Percentiles rank a stretch among this genome's conserved stretches.
Conservation (phyloP, 805 yeast genomes). For the Ogataea glucozyma region DNA sequence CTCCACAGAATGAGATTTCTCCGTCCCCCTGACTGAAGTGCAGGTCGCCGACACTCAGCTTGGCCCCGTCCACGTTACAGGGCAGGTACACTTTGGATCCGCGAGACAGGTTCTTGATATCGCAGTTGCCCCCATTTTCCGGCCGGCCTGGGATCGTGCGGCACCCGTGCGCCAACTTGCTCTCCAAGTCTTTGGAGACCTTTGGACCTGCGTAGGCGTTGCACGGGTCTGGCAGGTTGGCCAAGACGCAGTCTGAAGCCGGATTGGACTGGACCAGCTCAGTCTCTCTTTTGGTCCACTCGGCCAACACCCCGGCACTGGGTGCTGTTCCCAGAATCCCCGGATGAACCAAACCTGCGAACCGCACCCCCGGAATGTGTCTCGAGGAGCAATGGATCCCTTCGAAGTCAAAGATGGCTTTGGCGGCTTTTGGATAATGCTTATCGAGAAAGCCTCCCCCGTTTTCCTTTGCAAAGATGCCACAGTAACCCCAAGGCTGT, state of each 20-base stretch:
- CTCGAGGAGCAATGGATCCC: slow-evolving; percentile 51
- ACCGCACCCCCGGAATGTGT: slow-evolving; percentile 50
- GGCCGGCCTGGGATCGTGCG: slow-evolving; percentile 55
- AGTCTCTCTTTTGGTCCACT: slow-evolving; percentile 48
- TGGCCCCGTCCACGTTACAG: slow-evolving; percentile 48
- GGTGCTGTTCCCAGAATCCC: slow-evolving; percentile 55
- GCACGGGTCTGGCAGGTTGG: slow-evolving; percentile 39
- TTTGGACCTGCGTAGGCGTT: slow-evolving; percentile 43
- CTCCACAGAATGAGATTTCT: slow-evolving; percentile 55
- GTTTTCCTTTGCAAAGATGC: slow-evolving; percentile 47
- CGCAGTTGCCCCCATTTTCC: slow-evolving; percentile 56
- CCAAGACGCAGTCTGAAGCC: slow-evolving; percentile 39
- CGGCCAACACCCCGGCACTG: slow-evolving; percentile 41
- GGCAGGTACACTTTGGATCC: slow-evolving; percentile 53
- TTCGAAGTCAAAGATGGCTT: slow-evolving; percentile 53
- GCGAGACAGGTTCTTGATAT: slow-evolving; percentile 49
- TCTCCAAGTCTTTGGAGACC: slow-evolving; percentile 37
- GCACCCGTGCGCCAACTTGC: slow-evolving; percentile 42
- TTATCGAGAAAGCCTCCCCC: slow-evolving; percentile 54
- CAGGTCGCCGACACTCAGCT: slow-evolving; percentile 48
- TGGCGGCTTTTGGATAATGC: slow-evolving; percentile 52
- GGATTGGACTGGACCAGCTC: slow-evolving; percentile 38
- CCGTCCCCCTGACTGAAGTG: slow-evolving; percentile 58
- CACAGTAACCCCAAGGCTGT: slow-evolving; percentile 57
- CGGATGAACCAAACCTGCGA: slow-evolving; percentile 53